Evolutionary conservation across 2,329 filamentous ascomycete genomes (phyloP), one percentile per base, ranked within the genome.

Genomic region (Geoglossum cookeanum): DNA sequence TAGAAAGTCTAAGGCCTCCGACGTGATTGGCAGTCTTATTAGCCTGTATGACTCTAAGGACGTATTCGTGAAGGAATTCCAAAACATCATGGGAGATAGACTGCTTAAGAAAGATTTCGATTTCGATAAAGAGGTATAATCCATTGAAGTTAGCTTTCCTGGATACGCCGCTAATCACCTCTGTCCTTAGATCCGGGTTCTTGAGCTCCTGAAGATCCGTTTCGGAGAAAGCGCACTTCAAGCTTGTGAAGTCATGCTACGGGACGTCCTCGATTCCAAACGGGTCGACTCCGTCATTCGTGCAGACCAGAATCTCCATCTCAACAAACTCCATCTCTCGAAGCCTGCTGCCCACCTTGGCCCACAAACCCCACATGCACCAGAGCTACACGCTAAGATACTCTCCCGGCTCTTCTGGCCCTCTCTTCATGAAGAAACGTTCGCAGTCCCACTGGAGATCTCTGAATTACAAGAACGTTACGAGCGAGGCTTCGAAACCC

Each of bases 171-270:
- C 29, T 49, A 44, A 47, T 7, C 11, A 55, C 15, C 37, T 22
- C 22, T 58, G 29, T 8, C 32, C 15, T 29, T 30, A 85, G 69
- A 79, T 87, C 57, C 84, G 85, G 57, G 85, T 96, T 3, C 76
- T 97, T 4, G 83, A 91, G 58, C 77, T 97, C 8, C 77, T 98
- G 59, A 96, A 96, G 71, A 78, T 87, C 60, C 82, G 90, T 7
- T 90, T 96, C 58, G 91, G 91, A 29, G 88, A 96, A 62, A 77
- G 79, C 32, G 82, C 87, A 15, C 73, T 98, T 51, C 92, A 97
- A 67, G 86, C 87, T 54, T 96, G 90, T 68, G 91, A 98, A 66
- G 92, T 98, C 64, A 98, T 98, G 92, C 79, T 98, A 58, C 87
- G 85, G 61, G 92, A 98, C 67, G 85, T 97, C 39, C 78, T 85